Evolutionary conservation across 305 asterid genomes (phyloP).

Genomic region (Solanum hybrid): DNA sequence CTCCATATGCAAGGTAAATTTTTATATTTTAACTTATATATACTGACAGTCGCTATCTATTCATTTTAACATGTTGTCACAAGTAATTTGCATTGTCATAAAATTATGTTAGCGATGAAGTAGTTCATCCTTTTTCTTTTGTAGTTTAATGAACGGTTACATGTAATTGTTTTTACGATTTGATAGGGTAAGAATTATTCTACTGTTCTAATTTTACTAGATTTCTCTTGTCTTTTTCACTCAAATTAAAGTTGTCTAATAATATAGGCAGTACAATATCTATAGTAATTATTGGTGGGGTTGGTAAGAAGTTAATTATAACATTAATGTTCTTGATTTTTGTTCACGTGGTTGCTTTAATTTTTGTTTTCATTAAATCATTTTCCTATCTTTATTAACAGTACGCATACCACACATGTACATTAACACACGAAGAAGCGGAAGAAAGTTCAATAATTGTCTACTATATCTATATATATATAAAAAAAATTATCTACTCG

Average conservation of each 20-base stretch:
- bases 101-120: no score
- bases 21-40: background rate
- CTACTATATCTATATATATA: no score
- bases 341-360: background rate
- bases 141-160: background rate
- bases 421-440: background rate
- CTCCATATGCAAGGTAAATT: constrained; percentile 77
- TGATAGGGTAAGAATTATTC: background rate
- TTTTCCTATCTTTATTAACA: background rate
- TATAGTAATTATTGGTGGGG: background rate
- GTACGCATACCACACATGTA: background rate
- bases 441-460: no score
- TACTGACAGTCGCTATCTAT: background rate
- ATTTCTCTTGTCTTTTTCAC: background rate
- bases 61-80: background rate
- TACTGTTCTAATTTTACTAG: background rate
- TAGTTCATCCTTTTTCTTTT: background rate
- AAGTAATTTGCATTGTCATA: background rate
- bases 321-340: background rate
- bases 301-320: background rate
- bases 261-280: background rate
- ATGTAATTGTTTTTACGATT: background rate
- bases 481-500: background rate
- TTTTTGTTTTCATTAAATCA: background rate
- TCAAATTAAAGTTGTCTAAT: background rate